Percentiles rank a stretch among this genome's conserved stretches.
phyloP scores from a whole-genome alignment of 257 asterid genomes.

The Nicotiana otophora region DNA sequence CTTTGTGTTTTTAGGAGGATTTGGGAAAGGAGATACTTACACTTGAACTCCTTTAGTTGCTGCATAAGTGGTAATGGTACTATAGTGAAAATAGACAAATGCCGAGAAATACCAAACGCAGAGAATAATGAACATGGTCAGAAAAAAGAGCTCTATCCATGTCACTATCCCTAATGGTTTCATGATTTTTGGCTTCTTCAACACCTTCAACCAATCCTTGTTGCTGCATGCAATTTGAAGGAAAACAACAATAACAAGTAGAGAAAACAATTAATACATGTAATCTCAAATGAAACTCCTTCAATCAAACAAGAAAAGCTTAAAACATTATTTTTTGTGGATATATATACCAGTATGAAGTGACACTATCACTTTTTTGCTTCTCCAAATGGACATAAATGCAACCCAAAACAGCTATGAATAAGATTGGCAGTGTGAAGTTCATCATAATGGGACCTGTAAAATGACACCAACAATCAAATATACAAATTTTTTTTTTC shows the following conservation, averaged over 20 bases:
- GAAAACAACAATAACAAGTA: background rate
- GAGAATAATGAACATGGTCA: conserved; percentile 64
- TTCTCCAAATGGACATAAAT: conserved; percentile 70
- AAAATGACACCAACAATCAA: background rate
- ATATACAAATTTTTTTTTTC: background rate
- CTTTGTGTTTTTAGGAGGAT: background rate
- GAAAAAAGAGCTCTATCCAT: conserved; percentile 55
- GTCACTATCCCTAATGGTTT: conserved; percentile 72
- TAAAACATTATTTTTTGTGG: background rate
- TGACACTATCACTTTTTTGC: conserved; percentile 17
- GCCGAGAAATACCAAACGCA: conserved; percentile 74
- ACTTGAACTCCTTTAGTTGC: conserved; percentile 47
- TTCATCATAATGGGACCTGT: conserved; percentile 84
- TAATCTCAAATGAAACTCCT: background rate
- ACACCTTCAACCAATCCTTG: conserved; percentile 24
- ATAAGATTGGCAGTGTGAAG: conserved; percentile 86
- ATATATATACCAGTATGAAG: background rate
- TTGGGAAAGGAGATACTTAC: conserved; percentile 32
- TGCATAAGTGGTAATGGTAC: conserved; percentile 33
- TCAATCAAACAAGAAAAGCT: background rate
- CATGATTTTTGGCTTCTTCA: conserved; percentile 63
- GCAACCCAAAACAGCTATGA: conserved; percentile 90
- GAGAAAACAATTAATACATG: background rate
- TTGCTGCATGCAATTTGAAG: conserved; percentile 10
- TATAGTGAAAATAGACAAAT: conserved; percentile 61